phyloP scores from a whole-genome alignment of 495 filamentous ascomycete species.

The Corynascus novoguineensis region DNA sequence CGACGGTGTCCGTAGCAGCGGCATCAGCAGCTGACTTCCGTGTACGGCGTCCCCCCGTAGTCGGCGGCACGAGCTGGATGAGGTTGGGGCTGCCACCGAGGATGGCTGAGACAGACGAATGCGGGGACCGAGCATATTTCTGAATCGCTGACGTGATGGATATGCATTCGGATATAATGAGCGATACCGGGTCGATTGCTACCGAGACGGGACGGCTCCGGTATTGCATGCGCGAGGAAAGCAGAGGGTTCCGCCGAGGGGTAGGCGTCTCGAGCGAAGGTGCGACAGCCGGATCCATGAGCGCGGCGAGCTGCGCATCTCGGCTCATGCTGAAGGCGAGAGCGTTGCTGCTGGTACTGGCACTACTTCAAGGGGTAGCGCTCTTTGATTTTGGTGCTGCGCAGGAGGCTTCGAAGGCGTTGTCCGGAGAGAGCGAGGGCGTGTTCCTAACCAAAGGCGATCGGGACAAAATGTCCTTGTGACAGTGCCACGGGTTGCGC shows the following conservation, averaged over 20 bases:
- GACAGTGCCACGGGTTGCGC: background rate
- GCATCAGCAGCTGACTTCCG: constrained; percentile 27
- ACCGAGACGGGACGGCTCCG: constrained; percentile 57
- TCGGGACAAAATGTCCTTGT: constrained; percentile 16
- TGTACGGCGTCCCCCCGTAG: constrained; percentile 30
- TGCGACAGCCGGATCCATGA: constrained; percentile 34
- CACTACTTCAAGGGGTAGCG: background rate
- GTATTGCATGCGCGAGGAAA: constrained; percentile 42
- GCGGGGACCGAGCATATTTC: constrained; percentile 93
- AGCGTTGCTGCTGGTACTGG: background rate
- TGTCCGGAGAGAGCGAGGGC: background rate
- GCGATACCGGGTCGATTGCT: constrained; percentile 86
- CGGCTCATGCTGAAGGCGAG: constrained; percentile 36
- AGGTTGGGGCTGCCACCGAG: constrained; percentile 69
- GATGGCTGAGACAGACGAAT: constrained; percentile 94
- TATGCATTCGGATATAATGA: constrained; percentile 99
- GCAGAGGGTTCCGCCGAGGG: constrained; percentile 15
- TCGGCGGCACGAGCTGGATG: constrained; percentile 43
- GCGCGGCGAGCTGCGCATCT: constrained; percentile 36
- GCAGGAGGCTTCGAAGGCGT: background rate
- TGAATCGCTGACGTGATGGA: constrained; percentile 96
- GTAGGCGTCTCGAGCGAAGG: constrained; percentile 20
- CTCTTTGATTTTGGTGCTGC: background rate
- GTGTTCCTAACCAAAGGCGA: background rate
- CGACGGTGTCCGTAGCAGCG: constrained; percentile 26